These are phyloP conservation scores for Arabidopsis suecica DNA, from an alignment of 345 rosid species.

Conservation along the genomic window DNA sequence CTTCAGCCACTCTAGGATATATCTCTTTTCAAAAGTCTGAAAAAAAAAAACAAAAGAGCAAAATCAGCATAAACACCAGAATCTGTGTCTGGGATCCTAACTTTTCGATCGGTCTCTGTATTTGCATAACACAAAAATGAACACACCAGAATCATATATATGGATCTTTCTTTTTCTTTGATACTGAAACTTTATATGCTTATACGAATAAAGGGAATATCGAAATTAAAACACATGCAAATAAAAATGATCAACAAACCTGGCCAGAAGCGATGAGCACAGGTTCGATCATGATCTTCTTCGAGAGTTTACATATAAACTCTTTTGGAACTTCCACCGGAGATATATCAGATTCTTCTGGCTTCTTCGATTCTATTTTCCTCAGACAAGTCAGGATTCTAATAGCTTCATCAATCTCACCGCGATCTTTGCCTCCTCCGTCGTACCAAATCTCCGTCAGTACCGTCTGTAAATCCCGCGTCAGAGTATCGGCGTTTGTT, in stretches of 20 bases:
- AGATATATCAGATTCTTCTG: constrained; percentile 20
- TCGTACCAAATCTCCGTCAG: constrained; percentile 36
- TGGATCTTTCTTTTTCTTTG: background rate
- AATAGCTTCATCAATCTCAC: constrained; percentile 47
- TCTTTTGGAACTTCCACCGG: constrained; percentile 31
- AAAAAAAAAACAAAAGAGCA: constrained; percentile 22
- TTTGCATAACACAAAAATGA: background rate
- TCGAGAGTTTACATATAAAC: constrained; percentile 35
- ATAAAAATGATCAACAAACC: constrained; percentile 44
- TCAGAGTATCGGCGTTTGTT: constrained; percentile 25
- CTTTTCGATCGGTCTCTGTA: background rate
- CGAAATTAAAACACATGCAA: constrained; percentile 3
- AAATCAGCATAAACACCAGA: constrained; percentile 16
- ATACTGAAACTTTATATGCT: constrained; percentile 1
- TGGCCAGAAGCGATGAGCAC: constrained; percentile 62
- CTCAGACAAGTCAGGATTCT: constrained; percentile 42
- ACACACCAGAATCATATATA: background rate
- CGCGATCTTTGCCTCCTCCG: constrained; percentile 29
- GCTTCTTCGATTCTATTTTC: constrained; percentile 36
- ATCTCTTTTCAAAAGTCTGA: constrained; percentile 64
- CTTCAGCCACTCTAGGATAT: constrained; percentile 52
- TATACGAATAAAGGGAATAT: background rate
- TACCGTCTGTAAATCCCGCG: constrained; percentile 10
- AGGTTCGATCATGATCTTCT: constrained; percentile 52
- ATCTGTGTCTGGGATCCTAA: background rate